Base-by-base conservation (phyloP, 225 moss, liverwort and hornwort species). In the Sphagnum tenellum region DNA sequence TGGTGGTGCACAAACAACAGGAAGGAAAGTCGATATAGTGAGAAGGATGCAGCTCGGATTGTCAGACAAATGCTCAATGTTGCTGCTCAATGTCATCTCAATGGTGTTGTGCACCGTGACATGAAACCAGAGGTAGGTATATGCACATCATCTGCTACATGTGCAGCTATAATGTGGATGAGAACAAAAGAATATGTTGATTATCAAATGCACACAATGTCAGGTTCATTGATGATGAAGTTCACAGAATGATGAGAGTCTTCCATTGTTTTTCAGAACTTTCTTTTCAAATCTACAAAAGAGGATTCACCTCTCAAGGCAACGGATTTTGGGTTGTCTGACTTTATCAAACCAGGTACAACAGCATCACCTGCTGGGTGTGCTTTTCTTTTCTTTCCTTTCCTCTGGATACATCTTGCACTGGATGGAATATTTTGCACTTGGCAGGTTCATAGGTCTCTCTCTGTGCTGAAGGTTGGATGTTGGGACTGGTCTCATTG, bases 31-130 rank as follows among this genome's bases (percentile, higher is more conserved):
- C 77, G 79, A 11, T 84, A 84, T 49, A 84, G 79, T 63, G 83
- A 80, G 67, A 84, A 84, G 72, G 83, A 84, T 70, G 83, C 79
- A 57, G 83, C 83, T 9, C 74, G 77, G 58, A 80, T 84, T 68
- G 83, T 84, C 8, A 77, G 83, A 61, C 79, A 84, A 62, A 84
- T 84, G 83, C 48, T 84, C 69, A 77, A 66, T 50, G 83, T 84
- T 44, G 83, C 83, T 57, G 83, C 77, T 12, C 74, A 79, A 44
- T 84, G 83, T 61, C 79, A 80, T 73, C 76, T 84, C 57, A 79
- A 84, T 66, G 83, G 79, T 66, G 83, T 84, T 52, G 83, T 84
- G 12, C 83, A 80, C 61, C 76, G 79, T 47, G 83, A 84, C 57
- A 84, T 84, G 83, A 84, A 84, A 57, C 79, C 79, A 12, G 79